Evolutionary conservation across 257 asterid genomes (phyloP), one percentile per base, ranked within the genome.

Genomic region (Echium plantagineum): DNA sequence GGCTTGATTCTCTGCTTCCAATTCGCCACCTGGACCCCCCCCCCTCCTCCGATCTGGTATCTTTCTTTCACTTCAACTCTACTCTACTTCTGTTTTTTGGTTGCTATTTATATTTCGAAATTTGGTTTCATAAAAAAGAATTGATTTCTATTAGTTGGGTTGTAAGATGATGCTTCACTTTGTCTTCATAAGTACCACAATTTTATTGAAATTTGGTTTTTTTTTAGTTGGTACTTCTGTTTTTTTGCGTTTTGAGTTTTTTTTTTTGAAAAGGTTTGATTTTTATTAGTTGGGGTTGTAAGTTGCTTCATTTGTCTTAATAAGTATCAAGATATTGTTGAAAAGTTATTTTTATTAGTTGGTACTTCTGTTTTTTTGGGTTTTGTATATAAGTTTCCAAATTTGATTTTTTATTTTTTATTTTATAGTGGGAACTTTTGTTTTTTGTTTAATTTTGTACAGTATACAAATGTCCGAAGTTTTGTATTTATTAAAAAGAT

Each of bases 1-100:
- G 77, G 63, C 26, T 20, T 75, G 72, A 75, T 67, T 70, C 61
- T 55, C 26, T 67, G 52, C 21, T 21, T 24, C 64, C 64, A 66
- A 67, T 20, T 60, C 73, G 6, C 68, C 72, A 53, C 66, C 64
- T 55, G 68, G 32, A 65, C 9, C 19, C 20, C 1, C 49, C 30
- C 16, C 30, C 3, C 58, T 3, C 58, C 9, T 52, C 60, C 68
- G 74, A 69, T 74, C 76, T 56, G 62, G 72, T 74, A 54, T 58
- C 69, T 35, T 35, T 24, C 5, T 42, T 42, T 42, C 46, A 21
- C 57, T 55, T 21, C 55, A 46, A 9, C 15, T 63, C 42, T 51
- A 20, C 52, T 57, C 21, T 53, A 53, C 26, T 56, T 56, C 30
- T 0, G 18, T 24, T 28, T 19, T 17, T 52, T 21, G 58, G 22